A percentile compares a stretch with the other conserved stretches of the same genome.
Conservation (phyloP, 176 grass and related monocot genomes). For the Triticum aestivum region DNA sequence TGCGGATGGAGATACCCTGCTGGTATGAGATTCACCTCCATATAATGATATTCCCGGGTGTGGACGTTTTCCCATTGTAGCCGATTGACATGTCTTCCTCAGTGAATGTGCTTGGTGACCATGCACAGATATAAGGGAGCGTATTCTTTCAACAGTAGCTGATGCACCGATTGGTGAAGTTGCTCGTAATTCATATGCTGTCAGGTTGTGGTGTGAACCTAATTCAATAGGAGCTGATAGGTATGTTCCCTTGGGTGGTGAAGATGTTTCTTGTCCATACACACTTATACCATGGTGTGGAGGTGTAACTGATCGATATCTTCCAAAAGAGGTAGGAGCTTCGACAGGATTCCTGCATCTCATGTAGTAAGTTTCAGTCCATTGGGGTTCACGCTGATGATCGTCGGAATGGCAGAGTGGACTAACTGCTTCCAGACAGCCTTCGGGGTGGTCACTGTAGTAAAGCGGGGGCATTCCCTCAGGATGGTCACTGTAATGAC, state of each 20-base stretch:
- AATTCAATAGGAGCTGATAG: slow-evolving; percentile 11
- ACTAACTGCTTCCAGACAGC: slow-evolving; percentile 19
- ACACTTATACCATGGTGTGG: slow-evolving; percentile 18
- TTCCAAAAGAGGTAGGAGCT: slow-evolving; percentile 29
- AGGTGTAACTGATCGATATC: slow-evolving; percentile 49
- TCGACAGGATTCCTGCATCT: slow-evolving; percentile 26
- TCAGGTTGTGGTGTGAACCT: slow-evolving; percentile 8
- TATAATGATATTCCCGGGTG: slow-evolving; percentile 12
- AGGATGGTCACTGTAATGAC: slow-evolving; percentile 31
- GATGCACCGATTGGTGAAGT: neutral
- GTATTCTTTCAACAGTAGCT: slow-evolving; percentile 36
- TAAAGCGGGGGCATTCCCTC: slow-evolving; percentile 22
- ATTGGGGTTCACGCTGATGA: slow-evolving; percentile 34
- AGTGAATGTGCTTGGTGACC: slow-evolving; percentile 26
- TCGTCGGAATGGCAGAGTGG: slow-evolving; percentile 40
- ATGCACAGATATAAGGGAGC: slow-evolving; percentile 49
- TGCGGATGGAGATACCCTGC: slow-evolving; percentile 11
- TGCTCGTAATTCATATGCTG: slow-evolving; percentile 18
- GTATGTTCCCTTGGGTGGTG: slow-evolving; percentile 32
- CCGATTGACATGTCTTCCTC: slow-evolving; percentile 32
- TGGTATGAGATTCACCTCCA: slow-evolving; percentile 27
- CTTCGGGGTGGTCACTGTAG: slow-evolving; percentile 27
- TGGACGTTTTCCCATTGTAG: slow-evolving; percentile 22
- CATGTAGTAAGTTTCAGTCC: slow-evolving; percentile 27
- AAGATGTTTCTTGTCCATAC: slow-evolving; percentile 23